phyloP scores from a whole-genome alignment of 2,329 filamentous ascomycete genomes.

The Diaporthe caulivora region DNA sequence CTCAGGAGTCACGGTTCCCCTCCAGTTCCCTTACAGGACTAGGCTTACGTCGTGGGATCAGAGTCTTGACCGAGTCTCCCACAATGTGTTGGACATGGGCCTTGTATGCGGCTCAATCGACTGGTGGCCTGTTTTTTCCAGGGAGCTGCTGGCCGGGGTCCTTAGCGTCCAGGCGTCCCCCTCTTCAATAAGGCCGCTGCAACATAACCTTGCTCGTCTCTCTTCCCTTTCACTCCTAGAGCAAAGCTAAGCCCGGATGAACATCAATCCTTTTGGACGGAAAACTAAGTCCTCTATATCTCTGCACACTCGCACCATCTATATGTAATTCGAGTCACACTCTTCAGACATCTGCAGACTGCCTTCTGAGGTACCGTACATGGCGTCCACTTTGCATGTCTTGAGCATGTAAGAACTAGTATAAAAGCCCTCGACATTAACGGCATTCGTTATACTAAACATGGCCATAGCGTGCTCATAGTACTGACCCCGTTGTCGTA shows the following conservation, averaged over 20 bases:
- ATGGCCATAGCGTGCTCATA: background rate
- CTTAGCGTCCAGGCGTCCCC: background rate
- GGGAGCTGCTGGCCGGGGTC: background rate
- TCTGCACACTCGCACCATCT: background rate
- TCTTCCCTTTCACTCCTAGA: no score
- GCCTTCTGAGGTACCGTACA: background rate
- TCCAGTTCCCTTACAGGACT: background rate
- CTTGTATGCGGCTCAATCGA: background rate
- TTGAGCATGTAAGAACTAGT: constrained; percentile 10
- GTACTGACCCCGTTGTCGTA: background rate
- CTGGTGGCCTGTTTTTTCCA: background rate
- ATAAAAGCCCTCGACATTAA: background rate
- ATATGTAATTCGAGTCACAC: background rate
- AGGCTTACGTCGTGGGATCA: background rate
- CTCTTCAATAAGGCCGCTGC: background rate
- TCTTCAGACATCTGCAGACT: background rate
- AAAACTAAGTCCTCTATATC: background rate
- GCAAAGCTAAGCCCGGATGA: background rate
- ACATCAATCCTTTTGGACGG: background rate
- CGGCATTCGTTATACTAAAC: background rate
- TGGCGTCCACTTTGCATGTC: background rate
- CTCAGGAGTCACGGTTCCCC: background rate
- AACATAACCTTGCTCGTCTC: background rate
- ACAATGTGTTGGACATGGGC: background rate
- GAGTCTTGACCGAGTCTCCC: background rate